These are phyloP conservation scores for Chaetomium olivaceum DNA, from an alignment of 2,329 filamentous ascomycete genomes.

Conservation along the genomic window DNA sequence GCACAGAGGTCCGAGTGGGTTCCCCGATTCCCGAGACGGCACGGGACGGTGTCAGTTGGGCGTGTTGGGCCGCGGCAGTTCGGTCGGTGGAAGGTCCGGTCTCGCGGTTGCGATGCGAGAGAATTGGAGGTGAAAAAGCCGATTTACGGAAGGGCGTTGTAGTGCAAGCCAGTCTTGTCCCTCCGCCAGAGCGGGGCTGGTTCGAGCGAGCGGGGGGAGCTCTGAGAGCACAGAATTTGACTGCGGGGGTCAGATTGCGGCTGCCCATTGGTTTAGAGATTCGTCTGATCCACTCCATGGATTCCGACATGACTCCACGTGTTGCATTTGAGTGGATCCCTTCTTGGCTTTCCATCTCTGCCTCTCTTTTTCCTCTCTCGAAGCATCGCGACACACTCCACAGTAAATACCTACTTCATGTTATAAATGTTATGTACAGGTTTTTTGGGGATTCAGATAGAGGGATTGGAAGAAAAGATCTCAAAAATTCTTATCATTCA, in stretches of 20 bases:
- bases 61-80: slow-evolving; percentile 30
- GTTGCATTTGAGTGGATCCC: neutral
- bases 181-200: slow-evolving; percentile 23
- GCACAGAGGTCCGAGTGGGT: slow-evolving; percentile 9
- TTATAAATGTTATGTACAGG: neutral
- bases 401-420: neutral
- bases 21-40: slow-evolving; percentile 29
- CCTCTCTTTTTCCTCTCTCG: neutral
- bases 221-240: slow-evolving; percentile 15
- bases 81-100: slow-evolving; percentile 34
- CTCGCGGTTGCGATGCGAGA: slow-evolving; percentile 34
- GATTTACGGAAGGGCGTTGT: slow-evolving; percentile 33
- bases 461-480: neutral
- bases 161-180: slow-evolving; percentile 16
- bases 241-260: neutral
- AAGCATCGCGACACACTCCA: neutral
- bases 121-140: slow-evolving; percentile 35
- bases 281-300: neutral
- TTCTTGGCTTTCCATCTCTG: neutral
- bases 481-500: neutral
- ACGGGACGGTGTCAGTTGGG: slow-evolving; percentile 30
- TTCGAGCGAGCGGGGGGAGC: slow-evolving; percentile 19
- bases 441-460: neutral
- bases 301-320: neutral
- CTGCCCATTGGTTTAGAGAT: slow-evolving; percentile 1